Evolutionary conservation across 768 basidiomycete genomes (phyloP).

Genomic region (Candolleomyces efflorescens): DNA sequence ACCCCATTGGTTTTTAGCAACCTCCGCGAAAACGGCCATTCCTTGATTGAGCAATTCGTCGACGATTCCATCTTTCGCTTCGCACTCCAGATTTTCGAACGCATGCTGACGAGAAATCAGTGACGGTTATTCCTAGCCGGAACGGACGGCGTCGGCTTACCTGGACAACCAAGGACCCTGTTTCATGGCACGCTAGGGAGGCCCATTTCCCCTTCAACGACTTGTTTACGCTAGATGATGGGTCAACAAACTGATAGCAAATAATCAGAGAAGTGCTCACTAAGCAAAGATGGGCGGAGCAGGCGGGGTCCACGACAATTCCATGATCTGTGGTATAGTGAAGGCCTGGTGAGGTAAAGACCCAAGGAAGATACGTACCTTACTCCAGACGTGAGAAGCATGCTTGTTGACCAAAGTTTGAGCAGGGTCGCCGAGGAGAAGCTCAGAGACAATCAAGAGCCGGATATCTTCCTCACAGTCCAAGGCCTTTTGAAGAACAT

Average conservation of each 20-base stretch:
- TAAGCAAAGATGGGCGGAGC: conserved; percentile 86
- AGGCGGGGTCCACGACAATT: conserved; percentile 81
- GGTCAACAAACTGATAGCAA: background rate
- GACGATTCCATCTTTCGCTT: conserved; percentile 80
- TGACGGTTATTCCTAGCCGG: background rate
- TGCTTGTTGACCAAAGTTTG: conserved; percentile 88
- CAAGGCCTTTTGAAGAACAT: conserved; percentile 85
- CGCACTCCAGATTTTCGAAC: conserved; percentile 81
- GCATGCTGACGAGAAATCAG: conserved; percentile 49
- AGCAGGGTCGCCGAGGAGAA: conserved; percentile 79
- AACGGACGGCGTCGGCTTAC: conserved; percentile 31
- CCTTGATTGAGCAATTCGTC: conserved; percentile 81
- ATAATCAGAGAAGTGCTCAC: conserved; percentile 35
- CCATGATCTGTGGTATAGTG: conserved; percentile 64
- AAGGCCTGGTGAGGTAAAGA: conserved; percentile 6
- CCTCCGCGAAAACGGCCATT: conserved; percentile 60
- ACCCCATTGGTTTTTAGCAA: conserved; percentile 86
- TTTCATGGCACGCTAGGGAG: conserved; percentile 84
- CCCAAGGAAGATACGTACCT: conserved; percentile 39
- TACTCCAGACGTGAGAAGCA: conserved; percentile 90
- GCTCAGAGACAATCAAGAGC: conserved; percentile 77
- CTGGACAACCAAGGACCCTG: conserved; percentile 85
- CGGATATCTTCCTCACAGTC: conserved; percentile 89
- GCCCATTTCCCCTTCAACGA: conserved; percentile 89
- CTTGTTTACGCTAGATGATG: conserved; percentile 67